A percentile compares a stretch with the other conserved stretches of the same genome.
Evolutionary conservation across 1,284 basidiomycete species (phyloP).

Genomic region (Tilletia indica): DNA sequence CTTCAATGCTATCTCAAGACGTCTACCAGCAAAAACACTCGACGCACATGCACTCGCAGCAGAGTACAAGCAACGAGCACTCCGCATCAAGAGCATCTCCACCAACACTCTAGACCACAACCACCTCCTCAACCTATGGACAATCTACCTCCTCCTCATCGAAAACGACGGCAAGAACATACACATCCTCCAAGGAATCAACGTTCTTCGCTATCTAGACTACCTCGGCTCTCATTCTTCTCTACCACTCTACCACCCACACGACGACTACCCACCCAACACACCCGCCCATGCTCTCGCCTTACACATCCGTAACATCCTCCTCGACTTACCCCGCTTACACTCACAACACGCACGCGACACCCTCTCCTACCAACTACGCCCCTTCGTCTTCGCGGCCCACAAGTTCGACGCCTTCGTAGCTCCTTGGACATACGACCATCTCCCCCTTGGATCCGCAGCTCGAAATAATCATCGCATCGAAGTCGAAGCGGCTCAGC

Average conservation of each 20-base stretch:
- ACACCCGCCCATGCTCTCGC: slow-evolving; percentile 56
- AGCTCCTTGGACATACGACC: slow-evolving; percentile 60
- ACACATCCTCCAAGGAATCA: neutral
- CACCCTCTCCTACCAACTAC: slow-evolving; percentile 60
- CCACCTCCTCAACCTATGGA: slow-evolving; percentile 45
- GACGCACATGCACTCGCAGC: slow-evolving; percentile 31
- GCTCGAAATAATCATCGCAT: neutral
- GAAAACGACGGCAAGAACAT: slow-evolving; percentile 34
- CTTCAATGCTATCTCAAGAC: slow-evolving; percentile 36
- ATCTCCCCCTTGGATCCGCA: slow-evolving; percentile 44
- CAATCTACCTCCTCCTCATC: slow-evolving; percentile 44
- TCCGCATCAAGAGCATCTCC: slow-evolving; percentile 33
- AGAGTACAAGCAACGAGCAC: slow-evolving; percentile 41
- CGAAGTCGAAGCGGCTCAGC: neutral
- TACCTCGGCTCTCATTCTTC: neutral
- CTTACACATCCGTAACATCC: slow-evolving; percentile 59
- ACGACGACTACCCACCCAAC: slow-evolving; percentile 57
- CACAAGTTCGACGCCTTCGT: slow-evolving; percentile 61
- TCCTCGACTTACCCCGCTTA: slow-evolving; percentile 40
- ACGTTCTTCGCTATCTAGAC: neutral
- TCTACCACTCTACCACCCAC: neutral
- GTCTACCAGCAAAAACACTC: slow-evolving; percentile 36
- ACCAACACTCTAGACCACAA: slow-evolving; percentile 21
- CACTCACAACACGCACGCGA: slow-evolving; percentile 58
- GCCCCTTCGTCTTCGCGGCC: slow-evolving; percentile 62